Conservation (phyloP, 2,329 filamentous ascomycete species). For the Chaetomium olivaceum region DNA sequence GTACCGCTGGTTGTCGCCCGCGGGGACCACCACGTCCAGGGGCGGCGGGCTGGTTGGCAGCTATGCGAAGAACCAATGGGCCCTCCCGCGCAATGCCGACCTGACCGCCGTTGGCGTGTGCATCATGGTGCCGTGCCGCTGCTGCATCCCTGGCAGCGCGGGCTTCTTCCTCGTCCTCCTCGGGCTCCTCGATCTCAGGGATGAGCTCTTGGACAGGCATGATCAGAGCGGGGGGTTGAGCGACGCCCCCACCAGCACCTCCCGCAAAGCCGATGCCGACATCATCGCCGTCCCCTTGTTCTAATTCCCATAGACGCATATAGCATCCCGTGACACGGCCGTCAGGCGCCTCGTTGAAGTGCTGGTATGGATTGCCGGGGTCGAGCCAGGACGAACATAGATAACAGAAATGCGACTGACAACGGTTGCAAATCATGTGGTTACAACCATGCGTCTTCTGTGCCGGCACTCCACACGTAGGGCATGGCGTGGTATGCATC, state of each 20-base stretch:
- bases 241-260: slow-evolving; percentile 31
- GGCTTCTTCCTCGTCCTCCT: slow-evolving; percentile 36
- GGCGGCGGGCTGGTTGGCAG: slow-evolving; percentile 38
- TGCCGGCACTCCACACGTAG: slow-evolving; percentile 79
- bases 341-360: slow-evolving; percentile 71
- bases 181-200: slow-evolving; percentile 39
- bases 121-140: slow-evolving; percentile 26
- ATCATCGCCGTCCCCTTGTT: slow-evolving; percentile 70
- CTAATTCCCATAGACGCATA: slow-evolving; percentile 86
- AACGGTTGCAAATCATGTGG: slow-evolving; percentile 92
- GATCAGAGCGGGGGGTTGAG: neutral
- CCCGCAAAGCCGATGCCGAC: slow-evolving; percentile 50
- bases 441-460: slow-evolving; percentile 96
- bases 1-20: slow-evolving; percentile 35
- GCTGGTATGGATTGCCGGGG: slow-evolving; percentile 77
- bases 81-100: slow-evolving; percentile 56
- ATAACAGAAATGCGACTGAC: slow-evolving; percentile 92
- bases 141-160: slow-evolving; percentile 31
- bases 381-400: slow-evolving; percentile 86
- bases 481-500: slow-evolving; percentile 81
- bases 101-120: slow-evolving; percentile 36
- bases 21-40: slow-evolving; percentile 34
- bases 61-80: slow-evolving; percentile 57
- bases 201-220: slow-evolving; percentile 26
- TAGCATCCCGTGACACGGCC: slow-evolving; percentile 67